Conservation (phyloP, 2,329 filamentous ascomycete genomes). For the Calonectria crousiana region DNA sequence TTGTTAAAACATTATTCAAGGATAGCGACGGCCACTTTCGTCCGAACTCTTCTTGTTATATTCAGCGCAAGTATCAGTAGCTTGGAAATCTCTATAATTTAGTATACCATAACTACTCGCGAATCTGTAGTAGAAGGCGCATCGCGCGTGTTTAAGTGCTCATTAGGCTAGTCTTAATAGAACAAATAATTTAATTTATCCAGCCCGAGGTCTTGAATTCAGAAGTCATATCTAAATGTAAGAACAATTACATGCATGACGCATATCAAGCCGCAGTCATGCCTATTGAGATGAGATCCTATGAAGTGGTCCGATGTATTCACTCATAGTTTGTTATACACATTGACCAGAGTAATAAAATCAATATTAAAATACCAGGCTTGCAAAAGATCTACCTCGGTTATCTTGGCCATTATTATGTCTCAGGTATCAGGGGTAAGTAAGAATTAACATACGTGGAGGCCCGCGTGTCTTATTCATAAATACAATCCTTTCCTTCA, state of each 20-base stretch:
- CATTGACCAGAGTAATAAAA: not conserved
- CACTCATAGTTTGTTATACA: not conserved
- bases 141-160: not conserved
- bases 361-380: too few relatives aligned
- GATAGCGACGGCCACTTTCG: fast-evolving
- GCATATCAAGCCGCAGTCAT: too few relatives aligned
- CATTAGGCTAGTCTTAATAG: not conserved
- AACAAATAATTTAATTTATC: not conserved
- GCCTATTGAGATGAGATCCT: not conserved
- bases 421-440: not conserved
- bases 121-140: not conserved
- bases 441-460: not conserved
- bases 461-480: not conserved
- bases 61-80: not conserved
- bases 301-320: too few relatives aligned
- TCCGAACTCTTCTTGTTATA: not conserved
- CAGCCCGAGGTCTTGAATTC: not conserved
- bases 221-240: not conserved
- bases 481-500: not conserved
- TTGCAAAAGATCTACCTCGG: not conserved
- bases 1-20: not conserved
- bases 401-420: too few relatives aligned
- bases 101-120: not conserved
- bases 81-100: not conserved
- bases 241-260: not conserved